A percentile compares a stretch with the other conserved stretches of the same genome.
These are phyloP conservation scores for Dujonia santamariae DNA, from an alignment of 1,139 yeast genomes.

Conservation along the genomic window DNA sequence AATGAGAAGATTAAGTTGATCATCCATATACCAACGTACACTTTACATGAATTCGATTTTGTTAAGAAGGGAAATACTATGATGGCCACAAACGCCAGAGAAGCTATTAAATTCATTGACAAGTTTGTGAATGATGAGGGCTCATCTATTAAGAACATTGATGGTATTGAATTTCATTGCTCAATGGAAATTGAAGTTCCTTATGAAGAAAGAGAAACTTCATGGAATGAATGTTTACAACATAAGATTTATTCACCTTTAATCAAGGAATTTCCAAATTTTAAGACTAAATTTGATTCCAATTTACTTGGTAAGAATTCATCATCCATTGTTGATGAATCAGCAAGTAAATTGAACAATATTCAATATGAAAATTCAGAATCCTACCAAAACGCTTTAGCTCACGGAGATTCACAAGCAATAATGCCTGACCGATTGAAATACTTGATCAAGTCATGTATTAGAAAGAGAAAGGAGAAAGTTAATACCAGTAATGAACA, in stretches of 20 bases:
- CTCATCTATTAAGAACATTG: conserved; percentile 6
- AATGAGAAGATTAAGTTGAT: conserved; percentile 22
- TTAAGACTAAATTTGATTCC: conserved; percentile 35
- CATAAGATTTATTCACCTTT: conserved; percentile 44
- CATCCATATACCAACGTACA: conserved; percentile 49
- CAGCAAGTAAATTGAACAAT: conserved; percentile 19
- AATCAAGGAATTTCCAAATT: conserved; percentile 46
- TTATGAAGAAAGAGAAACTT: conserved; percentile 15
- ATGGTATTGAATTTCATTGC: not conserved
- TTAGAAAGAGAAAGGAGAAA: conserved; percentile 44
- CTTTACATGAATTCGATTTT: conserved; percentile 55
- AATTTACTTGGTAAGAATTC: conserved; percentile 19
- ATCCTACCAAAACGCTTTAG: conserved; percentile 25
- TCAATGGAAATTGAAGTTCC: conserved; percentile 19
- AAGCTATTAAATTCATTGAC: conserved; percentile 55
- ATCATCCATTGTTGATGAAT: too few relatives aligned
- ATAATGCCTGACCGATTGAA: conserved; percentile 48
- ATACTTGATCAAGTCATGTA: conserved; percentile 49
- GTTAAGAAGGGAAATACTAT: conserved; percentile 53
- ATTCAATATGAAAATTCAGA: conserved; percentile 34
- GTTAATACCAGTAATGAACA: conserved; percentile 9
- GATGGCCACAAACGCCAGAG: conserved; percentile 55
- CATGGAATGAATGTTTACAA: conserved; percentile 47
- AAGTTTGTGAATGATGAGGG: conserved; percentile 19
- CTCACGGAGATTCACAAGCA: conserved; percentile 33